Percentiles rank a stretch among this genome's conserved stretches.
phyloP scores from a whole-genome alignment of 2,329 filamentous ascomycete species.

The Penicillium sp. region DNA sequence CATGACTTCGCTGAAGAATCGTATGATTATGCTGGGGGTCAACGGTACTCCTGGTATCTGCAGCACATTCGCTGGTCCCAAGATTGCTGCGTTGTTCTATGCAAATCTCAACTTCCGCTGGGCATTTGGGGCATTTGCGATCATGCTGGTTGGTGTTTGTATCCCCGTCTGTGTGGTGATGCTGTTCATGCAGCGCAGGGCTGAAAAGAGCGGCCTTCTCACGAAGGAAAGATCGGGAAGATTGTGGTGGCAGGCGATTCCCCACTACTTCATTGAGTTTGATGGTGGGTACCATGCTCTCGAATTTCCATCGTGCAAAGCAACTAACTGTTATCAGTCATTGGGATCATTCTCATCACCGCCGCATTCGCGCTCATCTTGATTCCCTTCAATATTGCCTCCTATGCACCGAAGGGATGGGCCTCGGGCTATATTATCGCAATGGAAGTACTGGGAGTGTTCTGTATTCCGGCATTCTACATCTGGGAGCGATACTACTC shows the following conservation, averaged over 20 bases:
- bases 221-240: constrained; percentile 15
- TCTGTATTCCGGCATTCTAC: constrained; percentile 9
- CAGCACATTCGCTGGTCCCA: constrained; percentile 52
- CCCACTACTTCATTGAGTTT: constrained; percentile 24
- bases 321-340: constrained; percentile 3
- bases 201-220: constrained; percentile 41
- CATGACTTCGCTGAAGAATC: constrained; percentile 61
- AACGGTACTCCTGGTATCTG: constrained; percentile 62
- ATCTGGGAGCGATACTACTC: constrained; percentile 9
- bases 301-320: not conserved
- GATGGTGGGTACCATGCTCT: constrained; percentile 16
- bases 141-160: constrained; percentile 51
- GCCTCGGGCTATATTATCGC: constrained; percentile 10
- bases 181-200: constrained; percentile 57
- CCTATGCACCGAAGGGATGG: constrained; percentile 3
- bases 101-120: constrained; percentile 59
- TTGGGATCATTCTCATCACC: constrained; percentile 10
- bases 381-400: constrained; percentile 1
- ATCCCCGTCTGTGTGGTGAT: constrained; percentile 59
- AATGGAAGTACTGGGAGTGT: constrained; percentile 10
- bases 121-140: constrained; percentile 64
- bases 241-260: constrained; percentile 16
- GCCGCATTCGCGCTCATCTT: constrained; percentile 2
- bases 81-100: constrained; percentile 55
- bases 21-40: constrained; percentile 62